Evolutionary conservation across 495 filamentous ascomycete species (phyloP), one percentile per base, ranked within the genome.

Genomic region (Aspergillus ellipticus): DNA sequence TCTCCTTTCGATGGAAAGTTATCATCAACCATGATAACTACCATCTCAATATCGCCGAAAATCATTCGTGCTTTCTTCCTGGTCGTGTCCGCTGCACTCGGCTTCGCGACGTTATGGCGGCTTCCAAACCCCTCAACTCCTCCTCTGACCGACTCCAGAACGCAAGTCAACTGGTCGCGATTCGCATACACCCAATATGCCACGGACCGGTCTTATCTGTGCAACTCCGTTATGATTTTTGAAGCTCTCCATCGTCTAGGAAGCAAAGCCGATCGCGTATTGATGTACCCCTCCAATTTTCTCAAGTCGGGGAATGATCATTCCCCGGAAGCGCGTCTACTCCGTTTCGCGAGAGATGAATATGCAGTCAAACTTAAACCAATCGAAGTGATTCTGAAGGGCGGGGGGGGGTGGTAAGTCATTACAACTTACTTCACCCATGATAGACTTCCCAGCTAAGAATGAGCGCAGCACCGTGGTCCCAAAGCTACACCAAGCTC

Each of bases 211-310:
- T 65, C 74, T 6, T 84, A 85, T 67, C 77, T 89, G 4, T 89
- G 86, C 68, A 87, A 87, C 60, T 79, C 83, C 0, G 62, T 89
- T 48, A 86, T 89, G 85, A 65, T 88, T 10, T 81, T 89, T 50
- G 82, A 84, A 57, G 66, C 72, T 20, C 57, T 88, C 8, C 57
- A 79, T 45, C 72, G 75, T 10, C 65, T 84, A 2, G 78, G 72
- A 8, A 82, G 76, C 61, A 78, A 79, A 62, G 79, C 85, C 8
- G 80, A 84, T 53, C 76, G 79, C 5, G 57, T 87, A 15, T 70
- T 88, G 65, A 68, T 87, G 68, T 87, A 85, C 58, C 80, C 83
- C 26, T 63, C 57, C 41, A 54, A 47, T 57, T 83, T 74, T 69
- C 3, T 28, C 4, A 28, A 28, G 24, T 64, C 62, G 16, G 49